Evolutionary conservation across 257 asterid species (phyloP).

Genomic region (Fraxinus americana): DNA sequence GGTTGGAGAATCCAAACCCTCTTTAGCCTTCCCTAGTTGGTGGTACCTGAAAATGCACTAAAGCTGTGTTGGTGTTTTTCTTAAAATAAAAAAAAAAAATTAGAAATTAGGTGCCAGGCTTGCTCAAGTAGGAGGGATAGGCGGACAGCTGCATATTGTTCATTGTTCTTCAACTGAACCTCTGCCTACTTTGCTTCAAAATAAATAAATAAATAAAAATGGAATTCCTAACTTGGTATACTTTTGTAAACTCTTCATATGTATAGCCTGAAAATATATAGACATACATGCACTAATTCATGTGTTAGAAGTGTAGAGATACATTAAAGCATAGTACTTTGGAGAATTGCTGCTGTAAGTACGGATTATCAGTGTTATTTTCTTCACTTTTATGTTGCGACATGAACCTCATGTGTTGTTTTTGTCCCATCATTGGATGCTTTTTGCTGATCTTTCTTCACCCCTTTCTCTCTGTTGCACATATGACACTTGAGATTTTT

Average conservation of each 20-base stretch:
- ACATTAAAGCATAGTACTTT: not conserved
- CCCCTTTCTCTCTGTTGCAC: constrained; percentile 12
- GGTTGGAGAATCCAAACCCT: too few species aligned
- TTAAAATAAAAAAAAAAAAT: too few species aligned
- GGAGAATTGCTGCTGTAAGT: not conserved
- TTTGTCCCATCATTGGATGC: constrained; percentile 3
- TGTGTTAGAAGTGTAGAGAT: not conserved
- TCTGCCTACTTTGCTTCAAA: constrained; percentile 4
- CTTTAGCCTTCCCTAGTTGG: too few species aligned
- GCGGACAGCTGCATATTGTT: not conserved
- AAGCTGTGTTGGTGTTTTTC: too few species aligned
- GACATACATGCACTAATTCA: not conserved
- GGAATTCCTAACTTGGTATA: not conserved
- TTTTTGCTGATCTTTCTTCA: constrained; percentile 7
- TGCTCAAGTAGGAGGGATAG: not conserved
- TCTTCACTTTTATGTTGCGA: not conserved
- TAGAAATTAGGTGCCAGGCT: not conserved
- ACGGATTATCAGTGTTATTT: not conserved
- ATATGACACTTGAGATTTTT: constrained; percentile 21
- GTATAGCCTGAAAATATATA: not conserved
- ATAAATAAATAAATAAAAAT: too few species aligned
- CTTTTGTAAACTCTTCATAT: not conserved
- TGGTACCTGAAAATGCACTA: too few species aligned
- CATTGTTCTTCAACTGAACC: not conserved
- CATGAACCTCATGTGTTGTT: not conserved